Conservation (phyloP, 169 alveolate genomes). For the Plasmodium vinckei region DNA sequence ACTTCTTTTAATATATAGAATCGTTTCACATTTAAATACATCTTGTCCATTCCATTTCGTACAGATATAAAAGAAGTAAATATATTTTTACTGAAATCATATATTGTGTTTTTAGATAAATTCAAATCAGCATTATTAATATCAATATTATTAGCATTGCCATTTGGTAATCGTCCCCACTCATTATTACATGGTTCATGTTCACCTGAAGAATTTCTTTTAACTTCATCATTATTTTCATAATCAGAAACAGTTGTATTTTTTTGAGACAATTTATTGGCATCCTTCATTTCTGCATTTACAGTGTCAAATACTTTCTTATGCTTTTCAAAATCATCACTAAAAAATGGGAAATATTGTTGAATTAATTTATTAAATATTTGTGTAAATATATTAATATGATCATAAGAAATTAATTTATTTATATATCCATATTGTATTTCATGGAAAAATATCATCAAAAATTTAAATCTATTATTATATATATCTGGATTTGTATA, state of each 20-base stretch:
- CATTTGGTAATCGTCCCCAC: neutral
- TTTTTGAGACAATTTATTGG: neutral
- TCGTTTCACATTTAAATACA: constrained; percentile 88
- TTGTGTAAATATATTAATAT: constrained; percentile 51
- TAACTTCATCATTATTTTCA: neutral
- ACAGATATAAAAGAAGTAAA: constrained; percentile 92
- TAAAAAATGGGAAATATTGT: constrained; percentile 45
- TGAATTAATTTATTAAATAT: constrained; percentile 34
- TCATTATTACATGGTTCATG: neutral
- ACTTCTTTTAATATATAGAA: constrained; percentile 90
- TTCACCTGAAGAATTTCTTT: neutral
- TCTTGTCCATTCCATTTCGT: constrained; percentile 91
- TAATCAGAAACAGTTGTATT: neutral
- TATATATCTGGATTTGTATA: constrained; percentile 62
- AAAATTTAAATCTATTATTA: constrained; percentile 46
- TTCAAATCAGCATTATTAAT: constrained; percentile 81
- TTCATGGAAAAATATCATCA: constrained; percentile 72
- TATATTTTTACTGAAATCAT: constrained; percentile 86
- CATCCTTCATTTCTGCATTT: constrained; percentile 71
- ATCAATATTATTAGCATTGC: neutral
- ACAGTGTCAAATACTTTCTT: constrained; percentile 85
- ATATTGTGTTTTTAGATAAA: constrained; percentile 83
- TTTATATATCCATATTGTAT: constrained; percentile 59
- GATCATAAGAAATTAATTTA: constrained; percentile 58
- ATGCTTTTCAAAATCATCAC: constrained; percentile 88